phyloP scores from a whole-genome alignment of 106 monocot genomes.

The Agapanthus africanus region DNA sequence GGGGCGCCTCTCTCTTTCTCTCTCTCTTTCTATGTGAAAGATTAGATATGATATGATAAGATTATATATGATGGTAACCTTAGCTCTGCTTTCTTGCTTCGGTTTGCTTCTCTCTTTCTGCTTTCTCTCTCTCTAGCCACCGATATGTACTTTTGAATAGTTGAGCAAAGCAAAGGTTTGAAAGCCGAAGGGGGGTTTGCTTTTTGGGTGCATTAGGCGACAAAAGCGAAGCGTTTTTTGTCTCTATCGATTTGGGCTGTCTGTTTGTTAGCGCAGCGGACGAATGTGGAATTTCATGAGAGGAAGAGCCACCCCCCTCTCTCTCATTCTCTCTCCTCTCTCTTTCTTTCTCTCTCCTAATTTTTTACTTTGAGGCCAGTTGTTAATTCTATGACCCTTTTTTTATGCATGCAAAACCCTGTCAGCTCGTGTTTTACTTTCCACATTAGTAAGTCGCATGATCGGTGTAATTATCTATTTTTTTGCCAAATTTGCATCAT shows the following conservation, averaged over 20 bases:
- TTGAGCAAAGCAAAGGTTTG: too few species aligned
- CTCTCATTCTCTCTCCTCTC: background rate
- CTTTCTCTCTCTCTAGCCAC: too few species aligned
- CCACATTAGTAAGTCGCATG: too few species aligned
- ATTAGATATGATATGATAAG: too few species aligned
- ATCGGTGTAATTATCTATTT: too few species aligned
- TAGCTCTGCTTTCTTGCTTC: too few species aligned
- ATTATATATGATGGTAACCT: too few species aligned
- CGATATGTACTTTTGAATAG: too few species aligned
- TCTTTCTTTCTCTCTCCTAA: background rate
- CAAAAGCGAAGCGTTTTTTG: conserved; percentile 22
- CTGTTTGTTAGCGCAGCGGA: conserved; percentile 18
- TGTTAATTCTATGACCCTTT: background rate
- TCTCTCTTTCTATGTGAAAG: conserved; percentile 3
- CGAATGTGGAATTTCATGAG: conserved; percentile 23
- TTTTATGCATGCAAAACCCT: background rate
- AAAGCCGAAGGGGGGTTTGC: background rate
- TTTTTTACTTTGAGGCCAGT: background rate
- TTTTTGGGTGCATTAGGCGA: conserved; percentile 21
- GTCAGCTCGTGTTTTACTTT: too few species aligned
- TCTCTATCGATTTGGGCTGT: conserved; percentile 14
- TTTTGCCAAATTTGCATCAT: too few species aligned
- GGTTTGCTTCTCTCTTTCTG: too few species aligned
- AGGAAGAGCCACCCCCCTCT: background rate
- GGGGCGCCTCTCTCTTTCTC: too few species aligned